Conservation (phyloP, 2,329 filamentous ascomycete genomes). For the Paecilomyces sp. region DNA sequence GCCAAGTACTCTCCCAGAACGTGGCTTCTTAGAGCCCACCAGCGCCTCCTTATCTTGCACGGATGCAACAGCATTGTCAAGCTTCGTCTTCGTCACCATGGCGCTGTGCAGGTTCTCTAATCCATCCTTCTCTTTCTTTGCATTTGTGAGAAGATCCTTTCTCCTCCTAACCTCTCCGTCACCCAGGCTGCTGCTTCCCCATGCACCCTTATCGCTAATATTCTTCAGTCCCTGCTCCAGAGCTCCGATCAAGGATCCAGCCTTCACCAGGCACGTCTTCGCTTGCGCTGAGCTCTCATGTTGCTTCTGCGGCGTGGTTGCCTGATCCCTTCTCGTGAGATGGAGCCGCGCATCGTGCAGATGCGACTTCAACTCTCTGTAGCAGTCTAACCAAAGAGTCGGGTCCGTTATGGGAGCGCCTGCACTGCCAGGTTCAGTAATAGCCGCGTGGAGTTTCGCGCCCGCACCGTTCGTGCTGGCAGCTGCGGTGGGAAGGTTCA, state of each 20-base stretch:
- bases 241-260: conserved; percentile 47
- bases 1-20: conserved; percentile 44
- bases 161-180: conserved; percentile 55
- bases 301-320: conserved; percentile 51
- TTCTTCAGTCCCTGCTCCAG: conserved; percentile 51
- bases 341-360: conserved; percentile 54
- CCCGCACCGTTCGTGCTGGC: conserved; percentile 22
- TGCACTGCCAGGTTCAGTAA: conserved; percentile 31
- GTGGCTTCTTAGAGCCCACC: conserved; percentile 25
- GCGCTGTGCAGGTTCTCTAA: conserved; percentile 54
- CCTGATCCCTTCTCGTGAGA: conserved; percentile 55
- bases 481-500: conserved; percentile 46
- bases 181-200: conserved; percentile 38
- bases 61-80: conserved; percentile 41
- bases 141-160: conserved; percentile 50
- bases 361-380: conserved; percentile 52
- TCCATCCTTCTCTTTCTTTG: conserved; percentile 55
- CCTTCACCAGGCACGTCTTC: conserved; percentile 53
- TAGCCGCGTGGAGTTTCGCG: conserved; percentile 35
- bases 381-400: conserved; percentile 57
- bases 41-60: conserved; percentile 40
- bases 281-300: conserved; percentile 57
- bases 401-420: conserved; percentile 40
- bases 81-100: conserved; percentile 45
- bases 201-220: conserved; percentile 20